Percentiles rank a stretch among this genome's conserved stretches.
Conservation (phyloP, 192 early-diverging fungal genomes). For the Coemansia sp. region DNA sequence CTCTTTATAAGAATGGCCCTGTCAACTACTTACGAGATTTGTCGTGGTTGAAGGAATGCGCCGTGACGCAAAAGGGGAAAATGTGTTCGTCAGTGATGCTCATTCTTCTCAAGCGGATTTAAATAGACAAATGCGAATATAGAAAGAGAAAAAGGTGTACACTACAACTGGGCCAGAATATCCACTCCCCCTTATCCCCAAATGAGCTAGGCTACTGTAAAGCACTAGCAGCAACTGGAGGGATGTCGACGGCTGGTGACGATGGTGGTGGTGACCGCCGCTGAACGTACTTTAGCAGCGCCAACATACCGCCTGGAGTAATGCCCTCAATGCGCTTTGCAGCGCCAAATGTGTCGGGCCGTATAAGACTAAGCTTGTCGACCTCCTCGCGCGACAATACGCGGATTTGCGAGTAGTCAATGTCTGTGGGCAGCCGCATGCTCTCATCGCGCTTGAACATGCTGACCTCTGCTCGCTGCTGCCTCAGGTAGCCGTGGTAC, state of each 20-base stretch:
- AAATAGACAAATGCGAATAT: background rate
- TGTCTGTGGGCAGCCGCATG: constrained; percentile 60
- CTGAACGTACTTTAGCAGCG: constrained; percentile 65
- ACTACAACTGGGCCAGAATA: background rate
- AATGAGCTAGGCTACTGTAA: background rate
- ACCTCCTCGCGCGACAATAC: constrained; percentile 54
- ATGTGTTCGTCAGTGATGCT: constrained; percentile 48
- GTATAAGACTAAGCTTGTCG: constrained; percentile 39
- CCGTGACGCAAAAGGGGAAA: constrained; percentile 74
- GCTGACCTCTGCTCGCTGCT: constrained; percentile 64
- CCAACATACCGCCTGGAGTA: constrained; percentile 74
- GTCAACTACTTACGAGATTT: constrained; percentile 68
- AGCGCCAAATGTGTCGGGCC: constrained; percentile 59
- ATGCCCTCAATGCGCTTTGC: constrained; percentile 80
- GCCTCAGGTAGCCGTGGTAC: constrained; percentile 68
- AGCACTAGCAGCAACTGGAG: background rate
- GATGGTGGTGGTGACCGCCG: constrained; percentile 11
- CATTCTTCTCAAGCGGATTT: constrained; percentile 23
- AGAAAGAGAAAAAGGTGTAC: background rate
- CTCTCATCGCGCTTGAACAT: constrained; percentile 69
- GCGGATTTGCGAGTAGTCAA: constrained; percentile 63
- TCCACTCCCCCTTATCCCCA: background rate
- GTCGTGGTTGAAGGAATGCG: constrained; percentile 91
- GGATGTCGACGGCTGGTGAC: background rate
- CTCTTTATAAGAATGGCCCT: background rate